Percentiles rank a stretch among this genome's conserved stretches.
Evolutionary conservation across 495 filamentous ascomycete genomes (phyloP).

Genomic region (Coniosporium apollinis): DNA sequence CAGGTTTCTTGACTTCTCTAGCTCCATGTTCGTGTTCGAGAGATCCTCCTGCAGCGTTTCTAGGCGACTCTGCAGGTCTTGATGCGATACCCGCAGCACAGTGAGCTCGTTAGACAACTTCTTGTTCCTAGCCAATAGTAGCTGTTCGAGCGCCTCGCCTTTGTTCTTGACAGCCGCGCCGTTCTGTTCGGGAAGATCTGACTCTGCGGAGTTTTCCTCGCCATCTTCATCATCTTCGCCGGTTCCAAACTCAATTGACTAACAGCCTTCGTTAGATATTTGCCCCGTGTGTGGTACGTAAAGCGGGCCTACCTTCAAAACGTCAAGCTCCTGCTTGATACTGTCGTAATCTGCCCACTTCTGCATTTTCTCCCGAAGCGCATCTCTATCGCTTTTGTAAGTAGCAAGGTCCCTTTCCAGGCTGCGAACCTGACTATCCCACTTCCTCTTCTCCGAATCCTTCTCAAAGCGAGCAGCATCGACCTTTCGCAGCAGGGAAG

Average conservation of each 20-base stretch:
- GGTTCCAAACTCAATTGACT: conserved; percentile 88
- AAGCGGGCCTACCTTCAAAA: conserved; percentile 48
- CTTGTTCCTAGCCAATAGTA: conserved; percentile 84
- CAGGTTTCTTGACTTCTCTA: conserved; percentile 69
- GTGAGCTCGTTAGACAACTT: conserved; percentile 89
- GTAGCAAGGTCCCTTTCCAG: conserved; percentile 56
- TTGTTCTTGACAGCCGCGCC: conserved; percentile 39
- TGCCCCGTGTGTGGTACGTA: neutral
- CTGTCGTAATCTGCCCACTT: conserved; percentile 93
- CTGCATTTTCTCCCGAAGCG: conserved; percentile 59
- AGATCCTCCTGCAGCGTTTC: conserved; percentile 69
- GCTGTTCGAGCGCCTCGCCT: conserved; percentile 73
- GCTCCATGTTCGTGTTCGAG: conserved; percentile 64
- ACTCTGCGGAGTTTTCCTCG: conserved; percentile 1
- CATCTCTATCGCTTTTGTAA: conserved; percentile 51
- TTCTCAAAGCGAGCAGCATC: conserved; percentile 69
- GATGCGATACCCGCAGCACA: conserved; percentile 80
- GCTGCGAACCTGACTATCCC: conserved; percentile 52
- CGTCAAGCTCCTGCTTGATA: conserved; percentile 85
- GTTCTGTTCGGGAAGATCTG: conserved; percentile 21
- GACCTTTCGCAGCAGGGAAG: conserved; percentile 68
- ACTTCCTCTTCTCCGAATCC: conserved; percentile 54
- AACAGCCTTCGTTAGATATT: conserved; percentile 5
- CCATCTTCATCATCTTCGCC: conserved; percentile 15
- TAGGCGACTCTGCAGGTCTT: conserved; percentile 70